These are phyloP conservation scores for Nyctanthes arbortristis DNA, from an alignment of 257 asterid genomes.

Conservation along the genomic window DNA sequence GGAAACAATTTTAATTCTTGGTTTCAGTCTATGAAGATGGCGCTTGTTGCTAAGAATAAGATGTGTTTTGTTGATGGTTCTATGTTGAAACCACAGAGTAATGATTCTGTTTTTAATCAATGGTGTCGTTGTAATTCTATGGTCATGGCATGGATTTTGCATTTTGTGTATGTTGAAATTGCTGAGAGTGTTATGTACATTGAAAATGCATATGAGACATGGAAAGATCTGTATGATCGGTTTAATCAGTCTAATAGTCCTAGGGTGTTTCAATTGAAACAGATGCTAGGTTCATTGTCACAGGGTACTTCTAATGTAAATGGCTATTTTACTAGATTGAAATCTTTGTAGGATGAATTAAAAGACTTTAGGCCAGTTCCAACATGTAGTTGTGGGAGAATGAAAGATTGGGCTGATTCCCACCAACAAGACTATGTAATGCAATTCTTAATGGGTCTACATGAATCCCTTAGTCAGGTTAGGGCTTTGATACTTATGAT, in stretches of 20 bases:
- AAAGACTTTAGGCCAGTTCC: not conserved
- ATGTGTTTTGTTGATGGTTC: not conserved
- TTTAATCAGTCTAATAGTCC: not conserved
- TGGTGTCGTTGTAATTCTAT: not conserved
- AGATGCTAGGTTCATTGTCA: not conserved
- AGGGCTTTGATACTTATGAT: not conserved
- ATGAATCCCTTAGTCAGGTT: not conserved
- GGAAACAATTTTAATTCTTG: not conserved
- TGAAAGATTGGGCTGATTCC: not conserved
- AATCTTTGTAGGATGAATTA: too few relatives aligned
- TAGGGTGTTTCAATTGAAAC: not conserved
- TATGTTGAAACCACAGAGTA: not conserved
- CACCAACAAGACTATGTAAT: not conserved
- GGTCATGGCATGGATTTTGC: not conserved
- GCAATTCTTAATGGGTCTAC: not conserved
- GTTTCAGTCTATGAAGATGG: not conserved
- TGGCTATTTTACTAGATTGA: not conserved
- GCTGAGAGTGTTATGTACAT: not conserved
- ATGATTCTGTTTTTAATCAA: not conserved
- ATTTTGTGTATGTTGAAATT: not conserved
- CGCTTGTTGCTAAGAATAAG: not conserved
- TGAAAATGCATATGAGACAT: not conserved
- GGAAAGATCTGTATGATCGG: not conserved
- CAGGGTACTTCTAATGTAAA: not conserved
- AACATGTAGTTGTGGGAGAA: not conserved